Conservation (phyloP, 2,329 filamentous ascomycete genomes). For the Polytolypa hystricis region DNA sequence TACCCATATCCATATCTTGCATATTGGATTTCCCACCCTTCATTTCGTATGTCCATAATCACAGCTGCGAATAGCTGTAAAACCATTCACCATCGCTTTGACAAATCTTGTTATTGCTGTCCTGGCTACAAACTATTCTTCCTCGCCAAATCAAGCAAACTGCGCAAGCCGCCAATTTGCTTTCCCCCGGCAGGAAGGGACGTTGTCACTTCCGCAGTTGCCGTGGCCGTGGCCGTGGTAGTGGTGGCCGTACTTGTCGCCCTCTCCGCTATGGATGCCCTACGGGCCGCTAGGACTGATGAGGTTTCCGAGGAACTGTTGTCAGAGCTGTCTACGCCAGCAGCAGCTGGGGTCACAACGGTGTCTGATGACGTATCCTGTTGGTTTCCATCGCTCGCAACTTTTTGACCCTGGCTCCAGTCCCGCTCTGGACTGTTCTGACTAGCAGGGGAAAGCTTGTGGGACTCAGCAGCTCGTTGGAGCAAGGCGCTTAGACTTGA, state of each 20-base stretch:
- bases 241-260: neutral
- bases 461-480: constrained; percentile 18
- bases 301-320: neutral
- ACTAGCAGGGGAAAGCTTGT: no score
- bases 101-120: no score
- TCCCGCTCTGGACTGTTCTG: neutral
- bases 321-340: neutral
- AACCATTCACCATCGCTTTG: no score
- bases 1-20: no score
- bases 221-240: neutral
- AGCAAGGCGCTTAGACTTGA: constrained; percentile 18
- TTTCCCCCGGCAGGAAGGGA: neutral
- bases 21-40: no score
- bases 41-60: no score
- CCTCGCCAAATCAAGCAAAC: constrained; percentile 1
- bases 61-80: no score
- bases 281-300: neutral
- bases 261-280: neutral
- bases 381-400: neutral
- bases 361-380: neutral
- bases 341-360: neutral
- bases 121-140: no score
- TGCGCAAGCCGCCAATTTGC: neutral
- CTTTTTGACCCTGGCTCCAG: neutral
- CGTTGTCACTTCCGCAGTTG: neutral